Evolutionary conservation across 495 filamentous ascomycete genomes (phyloP).

Genomic region (Glarea lozoyensis): DNA sequence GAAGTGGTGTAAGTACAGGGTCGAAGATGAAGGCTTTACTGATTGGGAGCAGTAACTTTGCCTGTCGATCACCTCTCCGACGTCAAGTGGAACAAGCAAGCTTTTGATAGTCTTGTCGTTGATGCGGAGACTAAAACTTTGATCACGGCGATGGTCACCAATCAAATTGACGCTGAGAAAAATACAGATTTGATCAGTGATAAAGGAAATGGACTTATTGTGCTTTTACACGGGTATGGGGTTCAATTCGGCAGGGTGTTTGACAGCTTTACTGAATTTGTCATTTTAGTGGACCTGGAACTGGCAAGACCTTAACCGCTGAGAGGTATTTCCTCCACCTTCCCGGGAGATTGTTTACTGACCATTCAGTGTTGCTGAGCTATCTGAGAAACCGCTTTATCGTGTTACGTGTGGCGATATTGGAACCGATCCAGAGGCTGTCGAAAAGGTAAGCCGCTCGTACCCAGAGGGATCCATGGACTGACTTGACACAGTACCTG

Average conservation of each 20-base stretch:
- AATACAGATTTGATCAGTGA: slow-evolving; percentile 29
- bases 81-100: slow-evolving; percentile 16
- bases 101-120: slow-evolving; percentile 44
- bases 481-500: slow-evolving; percentile 24
- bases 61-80: neutral
- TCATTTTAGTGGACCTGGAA: slow-evolving; percentile 31
- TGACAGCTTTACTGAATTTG: neutral
- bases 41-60: neutral
- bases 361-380: slow-evolving; percentile 36
- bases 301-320: slow-evolving; percentile 45
- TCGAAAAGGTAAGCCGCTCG: slow-evolving; percentile 25
- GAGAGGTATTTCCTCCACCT: slow-evolving; percentile 14
- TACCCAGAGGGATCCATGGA: neutral
- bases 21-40: neutral
- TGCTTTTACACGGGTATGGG: slow-evolving; percentile 37
- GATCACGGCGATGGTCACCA: slow-evolving; percentile 34
- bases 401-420: slow-evolving; percentile 44
- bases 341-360: no score
- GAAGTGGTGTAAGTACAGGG: neutral
- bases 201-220: slow-evolving; percentile 43
- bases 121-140: slow-evolving; percentile 37
- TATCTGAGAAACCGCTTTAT: slow-evolving; percentile 40
- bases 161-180: slow-evolving; percentile 18
- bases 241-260: neutral
- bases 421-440: slow-evolving; percentile 31